Conservation (phyloP, 768 basidiomycete genomes). For the Pleurotus cornucopiae region DNA sequence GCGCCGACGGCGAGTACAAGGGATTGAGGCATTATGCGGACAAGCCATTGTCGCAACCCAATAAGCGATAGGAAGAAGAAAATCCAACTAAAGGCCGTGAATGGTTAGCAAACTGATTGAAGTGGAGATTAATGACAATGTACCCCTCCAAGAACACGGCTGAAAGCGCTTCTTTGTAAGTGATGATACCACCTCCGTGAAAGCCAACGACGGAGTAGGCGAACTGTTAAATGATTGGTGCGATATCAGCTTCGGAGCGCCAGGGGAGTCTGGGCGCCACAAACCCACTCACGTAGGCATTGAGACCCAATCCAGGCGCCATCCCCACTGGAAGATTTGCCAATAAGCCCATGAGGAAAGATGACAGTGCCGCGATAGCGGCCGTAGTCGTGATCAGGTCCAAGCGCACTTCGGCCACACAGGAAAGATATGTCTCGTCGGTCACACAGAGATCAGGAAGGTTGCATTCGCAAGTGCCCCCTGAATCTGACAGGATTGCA, state of each 20-base stretch:
- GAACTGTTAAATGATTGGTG: conserved; percentile 43
- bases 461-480: conserved; percentile 79
- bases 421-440: conserved; percentile 51
- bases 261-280: neutral
- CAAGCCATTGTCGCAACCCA: conserved; percentile 87
- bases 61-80: conserved; percentile 78
- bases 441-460: conserved; percentile 48
- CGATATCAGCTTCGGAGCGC: neutral
- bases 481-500: conserved; percentile 68
- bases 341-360: conserved; percentile 77
- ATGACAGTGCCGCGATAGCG: conserved; percentile 68
- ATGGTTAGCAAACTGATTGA: neutral
- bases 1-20: conserved; percentile 81
- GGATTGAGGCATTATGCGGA: conserved; percentile 84
- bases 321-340: conserved; percentile 90
- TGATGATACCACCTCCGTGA: conserved; percentile 69
- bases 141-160: conserved; percentile 89
- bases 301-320: conserved; percentile 82
- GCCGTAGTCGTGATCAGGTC: conserved; percentile 85
- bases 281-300: conserved; percentile 61
- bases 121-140: conserved; percentile 16
- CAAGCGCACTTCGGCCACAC: conserved; percentile 56
- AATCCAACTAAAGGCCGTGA: conserved; percentile 51
- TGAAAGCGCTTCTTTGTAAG: conserved; percentile 74
- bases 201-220: conserved; percentile 86